Evolutionary conservation across 2,329 filamentous ascomycete genomes (phyloP).

Genomic region (Colletotrichum lentis): DNA sequence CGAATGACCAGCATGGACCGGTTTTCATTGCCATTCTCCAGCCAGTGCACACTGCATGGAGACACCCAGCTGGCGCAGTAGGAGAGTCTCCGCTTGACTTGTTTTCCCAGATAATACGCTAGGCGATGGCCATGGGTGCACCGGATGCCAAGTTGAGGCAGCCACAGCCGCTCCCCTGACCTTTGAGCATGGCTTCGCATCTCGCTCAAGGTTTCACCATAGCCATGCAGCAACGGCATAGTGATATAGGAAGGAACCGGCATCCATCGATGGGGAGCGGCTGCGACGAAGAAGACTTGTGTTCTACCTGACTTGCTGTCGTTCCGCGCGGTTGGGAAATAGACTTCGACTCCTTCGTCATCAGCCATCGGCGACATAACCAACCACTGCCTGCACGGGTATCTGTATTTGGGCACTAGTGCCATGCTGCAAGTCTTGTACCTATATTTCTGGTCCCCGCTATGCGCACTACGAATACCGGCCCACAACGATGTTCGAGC

Average conservation of each 20-base stretch:
- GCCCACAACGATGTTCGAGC: not conserved
- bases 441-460: not conserved
- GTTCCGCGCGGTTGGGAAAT: not conserved
- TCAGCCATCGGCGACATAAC: not conserved
- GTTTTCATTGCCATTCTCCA: not conserved
- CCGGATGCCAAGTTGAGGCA: slow-evolving; percentile 2
- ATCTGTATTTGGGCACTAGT: not conserved
- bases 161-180: slow-evolving; percentile 29
- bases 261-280: too few relatives aligned
- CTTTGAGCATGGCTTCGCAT: slow-evolving; percentile 15
- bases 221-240: not conserved
- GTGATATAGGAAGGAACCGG: not conserved
- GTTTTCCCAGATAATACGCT: slow-evolving; percentile 7
- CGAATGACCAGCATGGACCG: not conserved
- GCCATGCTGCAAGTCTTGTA: not conserved
- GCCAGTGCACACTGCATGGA: slow-evolving; percentile 1
- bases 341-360: not conserved
- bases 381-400: not conserved
- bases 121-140: slow-evolving; percentile 4
- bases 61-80: slow-evolving; percentile 19
- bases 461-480: not conserved
- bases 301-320: not conserved
- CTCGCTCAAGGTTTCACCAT: not conserved
- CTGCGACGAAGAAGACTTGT: not conserved
- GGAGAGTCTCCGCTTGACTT: slow-evolving; percentile 11